These are phyloP conservation scores for Komagataea norvegica DNA, from an alignment of 1,139 yeast genomes.

Conservation along the genomic window DNA sequence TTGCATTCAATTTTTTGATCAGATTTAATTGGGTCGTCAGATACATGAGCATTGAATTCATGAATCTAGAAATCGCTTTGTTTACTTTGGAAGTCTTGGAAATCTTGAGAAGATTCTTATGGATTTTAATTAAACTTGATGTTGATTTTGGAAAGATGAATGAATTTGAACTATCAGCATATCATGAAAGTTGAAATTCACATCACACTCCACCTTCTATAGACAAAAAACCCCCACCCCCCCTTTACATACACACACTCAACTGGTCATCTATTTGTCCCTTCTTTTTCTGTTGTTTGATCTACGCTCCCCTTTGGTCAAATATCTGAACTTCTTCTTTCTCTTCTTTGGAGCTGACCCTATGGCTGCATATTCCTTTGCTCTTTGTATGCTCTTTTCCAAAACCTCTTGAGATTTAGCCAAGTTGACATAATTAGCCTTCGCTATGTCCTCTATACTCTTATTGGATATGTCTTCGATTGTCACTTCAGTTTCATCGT, in stretches of 20 bases:
- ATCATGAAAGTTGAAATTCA: slow-evolving; percentile 40
- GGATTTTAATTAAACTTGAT: slow-evolving; percentile 84
- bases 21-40: slow-evolving; percentile 76
- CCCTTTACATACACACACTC: slow-evolving; percentile 40
- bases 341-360: slow-evolving; percentile 38
- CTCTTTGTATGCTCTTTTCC: slow-evolving; percentile 60
- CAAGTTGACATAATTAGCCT: slow-evolving; percentile 59
- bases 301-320: slow-evolving; percentile 74
- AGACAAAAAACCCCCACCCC: neutral
- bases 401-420: slow-evolving; percentile 55
- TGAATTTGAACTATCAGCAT: slow-evolving; percentile 8
- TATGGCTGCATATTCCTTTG: slow-evolving; percentile 64
- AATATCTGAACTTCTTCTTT: slow-evolving; percentile 75
- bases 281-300: slow-evolving; percentile 53
- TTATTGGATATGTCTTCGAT: slow-evolving; percentile 55
- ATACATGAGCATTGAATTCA: slow-evolving; percentile 34
- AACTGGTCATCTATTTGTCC: slow-evolving; percentile 7
- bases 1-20: slow-evolving; percentile 53
- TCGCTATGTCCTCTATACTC: slow-evolving; percentile 53
- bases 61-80: slow-evolving; percentile 47
- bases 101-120: slow-evolving; percentile 75
- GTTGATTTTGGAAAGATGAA: slow-evolving; percentile 45
- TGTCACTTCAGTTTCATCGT: slow-evolving; percentile 41
- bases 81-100: slow-evolving; percentile 68
- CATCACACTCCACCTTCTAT: no score